These are phyloP conservation scores for Quaeritorhiza haematococci DNA, from an alignment of 371 early-diverging fungal genomes.

Conservation along the genomic window DNA sequence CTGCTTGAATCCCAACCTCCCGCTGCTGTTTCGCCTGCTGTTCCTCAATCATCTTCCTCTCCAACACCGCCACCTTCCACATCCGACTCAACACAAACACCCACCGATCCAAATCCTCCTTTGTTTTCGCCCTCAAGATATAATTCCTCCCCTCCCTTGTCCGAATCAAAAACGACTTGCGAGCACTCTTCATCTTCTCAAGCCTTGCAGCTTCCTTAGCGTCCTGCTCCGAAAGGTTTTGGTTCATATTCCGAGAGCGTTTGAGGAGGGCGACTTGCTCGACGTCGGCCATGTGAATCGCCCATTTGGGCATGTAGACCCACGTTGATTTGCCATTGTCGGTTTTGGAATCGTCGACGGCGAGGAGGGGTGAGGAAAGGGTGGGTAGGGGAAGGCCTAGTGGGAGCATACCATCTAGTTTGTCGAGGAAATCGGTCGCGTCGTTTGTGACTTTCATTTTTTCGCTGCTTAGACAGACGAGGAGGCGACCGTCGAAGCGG, in stretches of 20 bases:
- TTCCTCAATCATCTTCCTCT: no score
- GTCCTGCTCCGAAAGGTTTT: neutral
- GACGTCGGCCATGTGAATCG: conserved; percentile 8
- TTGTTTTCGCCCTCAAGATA: conserved; percentile 11
- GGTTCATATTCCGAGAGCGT: neutral
- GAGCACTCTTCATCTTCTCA: neutral
- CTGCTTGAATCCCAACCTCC: no score
- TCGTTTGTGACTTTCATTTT: conserved; percentile 1
- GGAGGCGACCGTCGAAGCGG: conserved; percentile 8
- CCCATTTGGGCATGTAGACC: conserved; percentile 14
- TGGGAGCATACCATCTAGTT: neutral
- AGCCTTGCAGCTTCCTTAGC: neutral
- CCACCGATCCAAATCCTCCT: conserved; percentile 15
- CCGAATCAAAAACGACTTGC: conserved; percentile 10
- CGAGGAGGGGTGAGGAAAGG: neutral
- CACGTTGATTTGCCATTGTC: neutral
- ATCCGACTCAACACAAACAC: conserved; percentile 10
- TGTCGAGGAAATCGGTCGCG: neutral
- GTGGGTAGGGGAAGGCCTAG: conserved; percentile 1
- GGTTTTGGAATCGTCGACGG: neutral
- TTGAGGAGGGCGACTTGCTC: conserved; percentile 6
- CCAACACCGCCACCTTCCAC: no score
- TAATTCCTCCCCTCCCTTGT: conserved; percentile 11
- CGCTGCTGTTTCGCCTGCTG: no score
- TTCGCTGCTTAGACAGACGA: conserved; percentile 2